Evolutionary conservation across 192 early-diverging fungal species (phyloP).

Genomic region (Gaertneriomyces sp.): DNA sequence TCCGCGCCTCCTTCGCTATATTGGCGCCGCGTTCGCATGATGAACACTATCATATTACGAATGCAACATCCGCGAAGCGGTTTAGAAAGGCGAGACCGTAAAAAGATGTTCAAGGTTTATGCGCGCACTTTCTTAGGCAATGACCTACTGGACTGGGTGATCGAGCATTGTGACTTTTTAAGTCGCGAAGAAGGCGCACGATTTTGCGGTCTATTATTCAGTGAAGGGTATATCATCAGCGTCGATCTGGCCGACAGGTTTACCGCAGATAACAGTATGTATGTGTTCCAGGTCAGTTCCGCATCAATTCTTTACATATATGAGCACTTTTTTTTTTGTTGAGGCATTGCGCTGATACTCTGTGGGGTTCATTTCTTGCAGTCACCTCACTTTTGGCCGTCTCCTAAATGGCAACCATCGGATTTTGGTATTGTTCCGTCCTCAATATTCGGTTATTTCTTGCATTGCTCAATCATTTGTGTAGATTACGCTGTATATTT

Average conservation of each 20-base stretch:
- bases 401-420: conserved; percentile 19
- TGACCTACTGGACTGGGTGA: conserved; percentile 38
- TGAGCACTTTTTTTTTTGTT: conserved; percentile 3
- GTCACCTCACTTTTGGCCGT: conserved; percentile 32
- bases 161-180: conserved; percentile 37
- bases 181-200: conserved; percentile 26
- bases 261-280: conserved; percentile 26
- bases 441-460: background rate
- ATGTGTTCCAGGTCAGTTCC: conserved; percentile 28
- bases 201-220: conserved; percentile 31
- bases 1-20: no score
- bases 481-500: conserved; percentile 39
- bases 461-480: background rate
- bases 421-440: conserved; percentile 19
- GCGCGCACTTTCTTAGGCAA: conserved; percentile 29
- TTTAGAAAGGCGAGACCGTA: conserved; percentile 36
- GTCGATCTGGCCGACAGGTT: conserved; percentile 38
- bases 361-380: conserved; percentile 3
- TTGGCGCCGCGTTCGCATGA: background rate
- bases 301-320: background rate
- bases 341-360: background rate
- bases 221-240: conserved; percentile 37
- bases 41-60: conserved; percentile 1
- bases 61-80: conserved; percentile 32
- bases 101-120: conserved; percentile 39